Evolutionary conservation across 345 rosid genomes (phyloP).

Genomic region (Acer campestre): DNA sequence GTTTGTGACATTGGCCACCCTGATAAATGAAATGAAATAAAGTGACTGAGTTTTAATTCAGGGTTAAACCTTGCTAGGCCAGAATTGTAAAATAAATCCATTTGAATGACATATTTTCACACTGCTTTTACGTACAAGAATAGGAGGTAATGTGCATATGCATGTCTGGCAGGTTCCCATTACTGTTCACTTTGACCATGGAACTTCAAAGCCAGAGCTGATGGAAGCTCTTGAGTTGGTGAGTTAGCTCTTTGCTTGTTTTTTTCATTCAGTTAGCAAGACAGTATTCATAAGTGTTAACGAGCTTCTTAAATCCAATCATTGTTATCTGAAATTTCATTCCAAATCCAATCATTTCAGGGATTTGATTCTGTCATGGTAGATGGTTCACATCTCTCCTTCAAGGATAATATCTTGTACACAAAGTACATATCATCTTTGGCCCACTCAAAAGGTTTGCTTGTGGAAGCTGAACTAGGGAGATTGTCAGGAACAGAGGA

Average conservation of each 20-base stretch:
- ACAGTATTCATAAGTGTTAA: background rate
- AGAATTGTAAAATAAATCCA: background rate
- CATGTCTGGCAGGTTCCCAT: constrained; percentile 74
- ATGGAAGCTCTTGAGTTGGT: constrained; percentile 81
- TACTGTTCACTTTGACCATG: constrained; percentile 95
- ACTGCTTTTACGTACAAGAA: background rate
- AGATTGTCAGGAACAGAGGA: constrained; percentile 96
- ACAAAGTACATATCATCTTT: constrained; percentile 64
- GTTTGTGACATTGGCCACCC: background rate
- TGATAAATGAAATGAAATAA: background rate
- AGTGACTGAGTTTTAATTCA: background rate
- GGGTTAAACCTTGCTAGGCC: background rate
- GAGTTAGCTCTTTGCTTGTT: constrained; percentile 25
- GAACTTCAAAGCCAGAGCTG: constrained; percentile 78
- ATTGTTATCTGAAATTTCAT: constrained; percentile 17
- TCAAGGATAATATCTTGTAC: constrained; percentile 70
- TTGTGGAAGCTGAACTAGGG: constrained; percentile 96
- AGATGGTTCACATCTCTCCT: constrained; percentile 92
- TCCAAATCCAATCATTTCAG: constrained; percentile 39
- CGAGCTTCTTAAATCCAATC: background rate
- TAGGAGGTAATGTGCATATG: constrained; percentile 5
- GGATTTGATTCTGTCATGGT: constrained; percentile 96
- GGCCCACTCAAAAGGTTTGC: constrained; percentile 70
- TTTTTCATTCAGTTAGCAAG: background rate
- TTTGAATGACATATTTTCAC: background rate